A percentile compares a stretch with the other conserved stretches of the same genome.
phyloP scores from a whole-genome alignment of 306 rosid genomes.

The Begonia peltatifolia region DNA sequence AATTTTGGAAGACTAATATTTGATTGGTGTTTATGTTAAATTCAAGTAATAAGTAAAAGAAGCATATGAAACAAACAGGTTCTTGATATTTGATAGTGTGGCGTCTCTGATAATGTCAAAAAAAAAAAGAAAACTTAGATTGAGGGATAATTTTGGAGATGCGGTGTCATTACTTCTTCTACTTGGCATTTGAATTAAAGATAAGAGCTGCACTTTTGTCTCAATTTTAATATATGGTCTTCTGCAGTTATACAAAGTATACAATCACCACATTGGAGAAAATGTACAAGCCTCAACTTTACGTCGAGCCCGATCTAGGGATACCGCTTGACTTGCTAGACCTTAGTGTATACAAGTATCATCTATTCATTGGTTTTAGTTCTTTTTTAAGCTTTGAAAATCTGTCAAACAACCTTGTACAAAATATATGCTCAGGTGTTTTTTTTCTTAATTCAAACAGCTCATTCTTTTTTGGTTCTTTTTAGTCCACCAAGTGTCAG shows the following conservation, averaged over 20 bases:
- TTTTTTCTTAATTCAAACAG: constrained; percentile 9
- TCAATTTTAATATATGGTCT: constrained; percentile 12
- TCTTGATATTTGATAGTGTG: too few relatives aligned
- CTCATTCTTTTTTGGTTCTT: constrained; percentile 17
- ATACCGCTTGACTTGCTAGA: constrained; percentile 97
- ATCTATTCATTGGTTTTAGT: constrained; percentile 12
- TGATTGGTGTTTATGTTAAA: too few relatives aligned
- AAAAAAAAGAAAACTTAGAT: too few relatives aligned
- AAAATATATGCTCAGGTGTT: neutral
- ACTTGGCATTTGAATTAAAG: too few relatives aligned
- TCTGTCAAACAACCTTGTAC: neutral
- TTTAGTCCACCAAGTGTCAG: constrained; percentile 70
- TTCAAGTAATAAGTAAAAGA: too few relatives aligned
- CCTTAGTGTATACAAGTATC: constrained; percentile 94
- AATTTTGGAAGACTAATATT: too few relatives aligned
- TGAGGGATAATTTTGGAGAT: too few relatives aligned
- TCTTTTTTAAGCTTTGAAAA: neutral
- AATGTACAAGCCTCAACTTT: constrained; percentile 86
- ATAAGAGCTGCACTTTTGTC: too few relatives aligned
- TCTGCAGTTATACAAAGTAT: constrained; percentile 70
- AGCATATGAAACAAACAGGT: too few relatives aligned
- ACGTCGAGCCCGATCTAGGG: constrained; percentile 97
- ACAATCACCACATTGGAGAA: constrained; percentile 89
- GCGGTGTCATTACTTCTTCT: too few relatives aligned
- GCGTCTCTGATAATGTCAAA: too few relatives aligned